Conservation (phyloP, 441 rosid genomes). For the Rhodomyrtus psidioides region DNA sequence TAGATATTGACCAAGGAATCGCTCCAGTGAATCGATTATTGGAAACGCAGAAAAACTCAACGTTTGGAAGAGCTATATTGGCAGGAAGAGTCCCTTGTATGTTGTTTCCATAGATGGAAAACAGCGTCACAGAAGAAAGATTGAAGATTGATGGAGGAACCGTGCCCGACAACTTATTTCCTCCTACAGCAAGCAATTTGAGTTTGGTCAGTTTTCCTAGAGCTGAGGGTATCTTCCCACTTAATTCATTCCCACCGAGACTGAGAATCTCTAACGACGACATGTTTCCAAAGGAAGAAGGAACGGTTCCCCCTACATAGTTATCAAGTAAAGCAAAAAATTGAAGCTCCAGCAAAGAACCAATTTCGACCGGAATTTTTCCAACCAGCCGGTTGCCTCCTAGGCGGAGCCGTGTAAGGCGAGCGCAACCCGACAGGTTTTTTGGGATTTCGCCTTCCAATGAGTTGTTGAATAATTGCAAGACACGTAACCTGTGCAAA, state of each 20-base stretch:
- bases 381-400: too few relatives aligned
- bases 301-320: too few relatives aligned
- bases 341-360: too few relatives aligned
- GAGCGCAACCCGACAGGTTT: too few relatives aligned
- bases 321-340: too few relatives aligned
- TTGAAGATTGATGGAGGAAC: not conserved
- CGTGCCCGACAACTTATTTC: rapidly evolving
- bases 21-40: not conserved
- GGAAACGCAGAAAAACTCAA: not conserved
- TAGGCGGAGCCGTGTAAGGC: too few relatives aligned
- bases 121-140: not conserved
- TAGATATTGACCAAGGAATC: slow-evolving; percentile 7
- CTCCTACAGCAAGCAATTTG: rapidly evolving
- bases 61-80: slow-evolving; percentile 6
- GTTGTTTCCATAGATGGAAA: rapidly evolving
- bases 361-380: too few relatives aligned
- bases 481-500: not conserved
- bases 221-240: not conserved
- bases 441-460: too few relatives aligned
- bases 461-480: rapidly evolving
- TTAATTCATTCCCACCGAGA: not conserved
- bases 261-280: too few relatives aligned
- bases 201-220: not conserved
- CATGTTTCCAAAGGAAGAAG: too few relatives aligned
- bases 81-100: not conserved